These are phyloP conservation scores for Trifolium dubium DNA, from an alignment of 306 rosid genomes.

Conservation along the genomic window DNA sequence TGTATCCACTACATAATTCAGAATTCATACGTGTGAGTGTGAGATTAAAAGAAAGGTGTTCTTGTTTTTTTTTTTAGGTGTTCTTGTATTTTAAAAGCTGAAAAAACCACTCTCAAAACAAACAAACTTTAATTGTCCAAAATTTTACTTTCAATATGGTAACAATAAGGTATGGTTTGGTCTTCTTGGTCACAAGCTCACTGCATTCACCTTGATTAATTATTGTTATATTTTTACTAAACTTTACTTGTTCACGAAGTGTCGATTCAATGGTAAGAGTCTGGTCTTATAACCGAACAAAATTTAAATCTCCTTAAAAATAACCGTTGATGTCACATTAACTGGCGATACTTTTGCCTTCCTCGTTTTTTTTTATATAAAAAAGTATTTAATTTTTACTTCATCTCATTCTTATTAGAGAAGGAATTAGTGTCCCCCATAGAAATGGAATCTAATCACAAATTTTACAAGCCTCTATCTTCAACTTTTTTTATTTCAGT, in stretches of 20 bases:
- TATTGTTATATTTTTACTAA: no score
- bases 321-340: no score
- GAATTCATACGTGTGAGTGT: slow-evolving; percentile 20
- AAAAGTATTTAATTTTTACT: background rate
- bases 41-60: background rate
- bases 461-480: slow-evolving; percentile 44
- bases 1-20: slow-evolving; percentile 42
- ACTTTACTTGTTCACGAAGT: no score
- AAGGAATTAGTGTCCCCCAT: slow-evolving; percentile 39
- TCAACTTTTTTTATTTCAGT: slow-evolving; percentile 28
- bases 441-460: slow-evolving; percentile 45
- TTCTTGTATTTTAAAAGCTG: no score
- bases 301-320: no score
- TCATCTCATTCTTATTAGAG: slow-evolving; percentile 20
- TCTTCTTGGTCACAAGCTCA: slow-evolving; percentile 32
- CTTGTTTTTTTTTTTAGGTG: no score
- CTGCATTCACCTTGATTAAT: background rate
- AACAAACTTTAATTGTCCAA: slow-evolving; percentile 22
- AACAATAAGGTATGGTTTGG: slow-evolving; percentile 12
- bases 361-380: no score
- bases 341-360: no score
- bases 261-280: no score
- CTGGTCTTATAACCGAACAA: no score
- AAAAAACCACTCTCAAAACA: no score
- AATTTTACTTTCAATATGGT: slow-evolving; percentile 24